Evolutionary conservation across 441 rosid species (phyloP).

Genomic region (Adansonia gregorii): DNA sequence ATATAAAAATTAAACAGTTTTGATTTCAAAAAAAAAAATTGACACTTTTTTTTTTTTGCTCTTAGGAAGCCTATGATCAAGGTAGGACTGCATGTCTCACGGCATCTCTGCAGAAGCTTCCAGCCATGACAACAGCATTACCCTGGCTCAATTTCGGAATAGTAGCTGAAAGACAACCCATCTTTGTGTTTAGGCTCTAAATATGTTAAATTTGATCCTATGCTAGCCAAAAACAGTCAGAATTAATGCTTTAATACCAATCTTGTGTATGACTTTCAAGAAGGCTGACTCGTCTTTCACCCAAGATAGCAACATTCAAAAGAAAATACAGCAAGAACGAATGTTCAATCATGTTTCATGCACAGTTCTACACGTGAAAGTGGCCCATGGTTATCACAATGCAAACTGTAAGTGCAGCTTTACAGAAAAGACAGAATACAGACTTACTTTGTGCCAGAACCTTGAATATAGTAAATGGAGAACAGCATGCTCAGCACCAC

Average conservation of each 20-base stretch:
- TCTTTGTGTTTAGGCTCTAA: conserved; percentile 18
- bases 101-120: background rate
- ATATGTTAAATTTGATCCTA: background rate
- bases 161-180: conserved; percentile 10
- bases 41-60: background rate
- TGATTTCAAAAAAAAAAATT: background rate
- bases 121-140: background rate
- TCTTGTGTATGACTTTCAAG: background rate
- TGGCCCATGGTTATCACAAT: background rate
- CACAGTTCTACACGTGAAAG: conserved; percentile 1
- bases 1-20: conserved; percentile 16
- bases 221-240: conserved; percentile 4
- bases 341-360: background rate
- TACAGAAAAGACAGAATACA: conserved; percentile 13
- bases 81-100: conserved; percentile 1
- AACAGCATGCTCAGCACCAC: conserved; percentile 99
- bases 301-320: background rate
- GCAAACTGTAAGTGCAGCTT: background rate
- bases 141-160: background rate
- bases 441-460: conserved; percentile 98
- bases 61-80: conserved; percentile 22
- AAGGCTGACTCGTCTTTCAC: background rate
- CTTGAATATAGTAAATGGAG: conserved; percentile 93
- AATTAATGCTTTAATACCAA: background rate
- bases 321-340: background rate